Percentiles rank a stretch among this genome's conserved stretches.
Evolutionary conservation across 1,284 basidiomycete genomes (phyloP).

Genomic region (Melampsora occidentalis): DNA sequence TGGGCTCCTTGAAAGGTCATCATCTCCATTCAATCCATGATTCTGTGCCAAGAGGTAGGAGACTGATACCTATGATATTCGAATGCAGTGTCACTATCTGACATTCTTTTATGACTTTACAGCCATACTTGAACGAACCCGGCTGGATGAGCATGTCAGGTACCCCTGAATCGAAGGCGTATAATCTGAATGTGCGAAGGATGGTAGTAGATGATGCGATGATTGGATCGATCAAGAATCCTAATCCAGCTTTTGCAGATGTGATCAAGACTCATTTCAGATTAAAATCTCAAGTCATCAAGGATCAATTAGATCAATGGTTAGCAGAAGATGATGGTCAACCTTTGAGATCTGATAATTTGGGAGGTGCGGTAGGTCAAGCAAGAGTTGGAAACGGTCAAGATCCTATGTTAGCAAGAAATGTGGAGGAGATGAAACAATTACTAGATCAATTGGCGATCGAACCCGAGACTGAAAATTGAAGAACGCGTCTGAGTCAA

Average conservation of each 20-base stretch:
- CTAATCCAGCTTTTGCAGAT: conserved; percentile 75
- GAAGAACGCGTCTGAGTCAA: too few relatives aligned
- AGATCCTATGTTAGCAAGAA: neutral
- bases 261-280: conserved; percentile 83
- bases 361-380: neutral
- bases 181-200: conserved; percentile 73
- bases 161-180: conserved; percentile 46
- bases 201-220: conserved; percentile 85
- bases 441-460: neutral
- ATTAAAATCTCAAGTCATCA: conserved; percentile 71
- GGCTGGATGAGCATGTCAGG: conserved; percentile 69
- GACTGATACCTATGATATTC: neutral
- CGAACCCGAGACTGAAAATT: neutral
- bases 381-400: neutral
- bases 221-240: conserved; percentile 74
- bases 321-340: conserved; percentile 66
- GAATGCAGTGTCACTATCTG: conserved; percentile 54
- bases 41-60: conserved; percentile 52
- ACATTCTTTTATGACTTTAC: conserved; percentile 61
- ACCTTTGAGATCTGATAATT: neutral
- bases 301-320: conserved; percentile 75
- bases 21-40: conserved; percentile 91
- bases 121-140: conserved; percentile 84
- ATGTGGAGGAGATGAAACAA: conserved; percentile 6
- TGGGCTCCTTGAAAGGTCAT: conserved; percentile 62